Base-by-base conservation (phyloP, 2,329 filamentous ascomycete genomes). In the Fulvia fulva region DNA sequence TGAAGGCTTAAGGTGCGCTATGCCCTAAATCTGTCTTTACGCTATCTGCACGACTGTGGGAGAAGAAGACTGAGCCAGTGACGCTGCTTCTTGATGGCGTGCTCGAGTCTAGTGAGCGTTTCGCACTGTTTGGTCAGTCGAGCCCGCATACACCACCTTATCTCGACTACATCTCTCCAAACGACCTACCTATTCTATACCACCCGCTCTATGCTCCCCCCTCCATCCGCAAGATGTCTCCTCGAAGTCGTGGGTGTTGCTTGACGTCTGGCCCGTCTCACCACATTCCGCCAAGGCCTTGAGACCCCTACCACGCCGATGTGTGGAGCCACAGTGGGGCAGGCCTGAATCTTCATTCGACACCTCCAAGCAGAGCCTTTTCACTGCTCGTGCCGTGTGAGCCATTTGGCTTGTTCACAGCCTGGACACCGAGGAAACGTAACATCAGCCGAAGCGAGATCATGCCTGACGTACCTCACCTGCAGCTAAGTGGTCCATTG, bases 1-100 rank as follows among this genome's bases (percentile, higher is more conserved):
- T 30, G n/a, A 26, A 16, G 47, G 25, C 16, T 28, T 12, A 32
- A 32, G 47, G 26, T 32, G 47, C 47, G 32, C 23, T 14, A 30
- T 21, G 22, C 23, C 23, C n/a, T 9, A 14, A 9, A 19, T 19
- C 37, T 41, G 11, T 26, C 9, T 28, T 16, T 50, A 14, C 47
- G 26, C 47, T 32, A 32, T 50, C 44, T 47, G 44, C 44, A 47
- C 44, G 14, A 26, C 44, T 16, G 8, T 1, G 25, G 8, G 25
- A 47, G 21, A 16, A 26, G 44, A 21, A 21, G 51, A 52, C 26
- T 37, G 28, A 19, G 51, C 51, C 54, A 49, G 34, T 56, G 21
- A 56, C 22, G 45, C 41, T 52, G 6, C 23, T 56, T 50, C 30
- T 19, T 44, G 60, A 57, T 51, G 56, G 60, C 57, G 57, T 59